These are phyloP conservation scores for Pseudogymnoascus sp. DNA, from an alignment of 2,329 filamentous ascomycete species.

Conservation along the genomic window DNA sequence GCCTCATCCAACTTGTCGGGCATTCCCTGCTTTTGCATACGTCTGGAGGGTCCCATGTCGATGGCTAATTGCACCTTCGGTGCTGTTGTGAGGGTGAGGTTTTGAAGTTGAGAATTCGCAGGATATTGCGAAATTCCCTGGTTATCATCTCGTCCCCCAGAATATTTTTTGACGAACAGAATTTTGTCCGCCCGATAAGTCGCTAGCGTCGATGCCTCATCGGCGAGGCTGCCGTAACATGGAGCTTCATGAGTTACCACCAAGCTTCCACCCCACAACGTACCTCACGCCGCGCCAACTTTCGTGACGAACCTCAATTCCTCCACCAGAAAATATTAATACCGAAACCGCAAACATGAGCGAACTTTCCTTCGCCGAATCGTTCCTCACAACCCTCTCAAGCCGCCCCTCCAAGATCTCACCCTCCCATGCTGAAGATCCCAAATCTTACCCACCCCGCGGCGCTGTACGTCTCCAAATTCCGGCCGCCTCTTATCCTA, in stretches of 20 bases:
- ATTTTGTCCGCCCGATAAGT: conserved; percentile 7
- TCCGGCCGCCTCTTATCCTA: background rate
- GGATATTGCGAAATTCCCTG: conserved; percentile 3
- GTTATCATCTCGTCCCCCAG: background rate
- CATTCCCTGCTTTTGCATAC: conserved; percentile 91
- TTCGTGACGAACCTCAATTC: background rate
- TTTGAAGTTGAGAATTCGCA: conserved; percentile 5
- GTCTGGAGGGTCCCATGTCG: conserved; percentile 79
- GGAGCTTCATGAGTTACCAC: background rate
- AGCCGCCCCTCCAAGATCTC: conserved; percentile 70
- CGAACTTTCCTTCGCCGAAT: conserved; percentile 78
- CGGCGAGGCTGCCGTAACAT: conserved; percentile 6
- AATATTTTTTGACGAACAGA: conserved; percentile 8
- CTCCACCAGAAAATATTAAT: background rate
- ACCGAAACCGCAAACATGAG: conserved; percentile 45
- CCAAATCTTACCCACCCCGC: conserved; percentile 65
- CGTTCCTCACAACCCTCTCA: conserved; percentile 74
- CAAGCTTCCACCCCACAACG: background rate
- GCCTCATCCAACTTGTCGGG: conserved; percentile 76
- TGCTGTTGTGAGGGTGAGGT: background rate
- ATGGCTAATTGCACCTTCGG: conserved; percentile 2
- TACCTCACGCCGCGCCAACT: background rate
- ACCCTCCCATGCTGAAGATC: conserved; percentile 85
- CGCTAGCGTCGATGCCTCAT: conserved; percentile 7
- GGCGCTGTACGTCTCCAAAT: conserved; percentile 53